These are phyloP conservation scores for Microbotryum saponariae DNA, from an alignment of 1,284 basidiomycete genomes.

Conservation along the genomic window DNA sequence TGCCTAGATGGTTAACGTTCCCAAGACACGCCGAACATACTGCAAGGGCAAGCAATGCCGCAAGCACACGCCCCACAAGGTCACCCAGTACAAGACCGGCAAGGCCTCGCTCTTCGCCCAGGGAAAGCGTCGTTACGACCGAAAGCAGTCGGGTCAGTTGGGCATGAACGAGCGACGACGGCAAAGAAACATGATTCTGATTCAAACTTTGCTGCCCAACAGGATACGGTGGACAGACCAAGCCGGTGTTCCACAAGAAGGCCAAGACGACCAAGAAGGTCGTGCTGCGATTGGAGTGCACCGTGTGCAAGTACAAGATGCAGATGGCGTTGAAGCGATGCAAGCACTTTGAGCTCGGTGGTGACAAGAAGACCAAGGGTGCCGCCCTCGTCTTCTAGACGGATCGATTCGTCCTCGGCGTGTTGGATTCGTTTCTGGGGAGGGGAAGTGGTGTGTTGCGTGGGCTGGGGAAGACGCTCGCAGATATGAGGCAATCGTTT, in stretches of 20 bases:
- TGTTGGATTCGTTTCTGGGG: not conserved
- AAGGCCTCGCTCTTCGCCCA: slow-evolving; percentile 93
- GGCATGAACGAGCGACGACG: not conserved
- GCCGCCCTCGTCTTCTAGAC: slow-evolving; percentile 72
- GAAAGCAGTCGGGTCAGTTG: slow-evolving; percentile 36
- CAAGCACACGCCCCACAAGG: slow-evolving; percentile 72
- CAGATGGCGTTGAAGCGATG: slow-evolving; percentile 86
- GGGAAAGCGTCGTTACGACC: slow-evolving; percentile 97
- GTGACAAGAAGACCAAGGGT: slow-evolving; percentile 97
- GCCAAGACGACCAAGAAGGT: slow-evolving; percentile 99
- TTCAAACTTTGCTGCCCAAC: slow-evolving; percentile 52
- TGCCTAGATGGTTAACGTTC: slow-evolving; percentile 74
- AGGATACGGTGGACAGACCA: slow-evolving; percentile 97
- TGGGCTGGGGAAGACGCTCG: not conserved
- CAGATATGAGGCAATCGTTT: not conserved
- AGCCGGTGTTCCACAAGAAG: slow-evolving; percentile 99
- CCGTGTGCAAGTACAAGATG: slow-evolving; percentile 98
- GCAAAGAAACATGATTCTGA: slow-evolving; percentile 46
- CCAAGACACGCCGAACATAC: slow-evolving; percentile 65
- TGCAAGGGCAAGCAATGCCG: slow-evolving; percentile 98
- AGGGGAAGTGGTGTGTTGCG: not conserved
- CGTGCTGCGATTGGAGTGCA: slow-evolving; percentile 95
- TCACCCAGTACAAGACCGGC: slow-evolving; percentile 98
- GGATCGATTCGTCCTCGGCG: not conserved
- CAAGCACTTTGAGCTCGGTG: slow-evolving; percentile 67